Evolutionary conservation across 2,329 filamentous ascomycete genomes (phyloP), one percentile per base, ranked within the genome.

Genomic region (Hymenoscyphus fraxineus): DNA sequence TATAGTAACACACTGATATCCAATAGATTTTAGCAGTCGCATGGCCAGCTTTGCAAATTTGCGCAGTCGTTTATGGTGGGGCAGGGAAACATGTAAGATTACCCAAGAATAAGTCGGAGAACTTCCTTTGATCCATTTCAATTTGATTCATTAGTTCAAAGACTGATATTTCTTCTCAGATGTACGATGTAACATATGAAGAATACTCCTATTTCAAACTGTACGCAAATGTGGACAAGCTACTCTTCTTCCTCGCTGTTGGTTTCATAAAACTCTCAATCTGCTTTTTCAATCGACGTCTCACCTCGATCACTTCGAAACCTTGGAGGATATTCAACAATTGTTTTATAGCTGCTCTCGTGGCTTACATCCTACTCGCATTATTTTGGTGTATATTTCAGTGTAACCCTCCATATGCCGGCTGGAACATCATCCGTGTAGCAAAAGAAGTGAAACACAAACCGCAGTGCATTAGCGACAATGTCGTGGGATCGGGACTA

Each of bases 371-470:
- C 3, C n/a, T 54, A 13, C 47, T 54, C 3, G 19, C 47, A 27
- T 54, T 54, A 27, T 54, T 54, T 22, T 54, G 47, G 47, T 54
- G 47, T 13, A 54, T 54, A 5, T 54, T 54, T 22, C 47, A 54
- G 22, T 54, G 47, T 19, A 22, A 54, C 13, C 47, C 47, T 13
- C 47, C 47, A 27, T 54, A 54, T 3, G 47, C 47, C 6, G 47
- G 47, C 5, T 54, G 47, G 47, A 54, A 54, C 22, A 54, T 54
- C 47, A 54, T 54, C 47, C 47, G 47, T 22, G 47, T 54, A 54
- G 47, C 47, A 22, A 54, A 19, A 19, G 47, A 54, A 19, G 13
- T 54, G 47, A 54, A 54, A 27, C 47, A 31, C 47, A 54, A 54
- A 9, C 47, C 47, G 13, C 22, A 54, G 13, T 54, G 47, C 9